These are phyloP conservation scores for Cladosporium sp. DNA, from an alignment of 2,329 filamentous ascomycete genomes.

Conservation along the genomic window DNA sequence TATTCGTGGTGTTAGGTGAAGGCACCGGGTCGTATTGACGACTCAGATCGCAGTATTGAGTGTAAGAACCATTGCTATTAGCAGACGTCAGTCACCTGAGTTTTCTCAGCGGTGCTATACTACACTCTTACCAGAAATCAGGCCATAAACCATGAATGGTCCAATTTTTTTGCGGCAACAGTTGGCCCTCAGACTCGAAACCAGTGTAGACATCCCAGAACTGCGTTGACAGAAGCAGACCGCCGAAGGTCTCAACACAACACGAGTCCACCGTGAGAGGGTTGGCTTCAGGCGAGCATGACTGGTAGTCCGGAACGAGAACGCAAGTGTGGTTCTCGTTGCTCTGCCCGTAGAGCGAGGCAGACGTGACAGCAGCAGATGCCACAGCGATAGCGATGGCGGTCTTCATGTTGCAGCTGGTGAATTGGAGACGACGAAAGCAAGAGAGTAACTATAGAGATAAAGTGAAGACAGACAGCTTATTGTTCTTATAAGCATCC, in stretches of 20 bases:
- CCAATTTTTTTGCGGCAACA: conserved; percentile 59
- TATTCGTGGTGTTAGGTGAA: conserved; percentile 64
- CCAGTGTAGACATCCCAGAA: conserved; percentile 68
- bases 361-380: conserved; percentile 26
- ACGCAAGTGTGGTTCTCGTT: conserved; percentile 59
- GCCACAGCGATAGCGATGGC: conserved; percentile 19
- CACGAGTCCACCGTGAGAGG: conserved; percentile 56
- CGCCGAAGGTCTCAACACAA: conserved; percentile 66
- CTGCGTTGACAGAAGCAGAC: conserved; percentile 62
- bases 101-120: not conserved
- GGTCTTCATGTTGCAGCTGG: conserved; percentile 22
- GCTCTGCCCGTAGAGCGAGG: conserved; percentile 50
- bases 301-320: conserved; percentile 43
- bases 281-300: conserved; percentile 51
- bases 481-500: not conserved
- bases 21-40: conserved; percentile 63
- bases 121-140: conserved; percentile 43
- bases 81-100: not conserved
- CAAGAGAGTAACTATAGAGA: not conserved
- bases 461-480: not conserved
- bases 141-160: conserved; percentile 63
- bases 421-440: not conserved
- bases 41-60: conserved; percentile 66
- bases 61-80: conserved; percentile 56
- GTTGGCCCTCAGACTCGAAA: conserved; percentile 57